A percentile compares a stretch with the other conserved stretches of the same genome.
Evolutionary conservation across 805 yeast species (phyloP).

Genomic region (Brettanomyces sp.): DNA sequence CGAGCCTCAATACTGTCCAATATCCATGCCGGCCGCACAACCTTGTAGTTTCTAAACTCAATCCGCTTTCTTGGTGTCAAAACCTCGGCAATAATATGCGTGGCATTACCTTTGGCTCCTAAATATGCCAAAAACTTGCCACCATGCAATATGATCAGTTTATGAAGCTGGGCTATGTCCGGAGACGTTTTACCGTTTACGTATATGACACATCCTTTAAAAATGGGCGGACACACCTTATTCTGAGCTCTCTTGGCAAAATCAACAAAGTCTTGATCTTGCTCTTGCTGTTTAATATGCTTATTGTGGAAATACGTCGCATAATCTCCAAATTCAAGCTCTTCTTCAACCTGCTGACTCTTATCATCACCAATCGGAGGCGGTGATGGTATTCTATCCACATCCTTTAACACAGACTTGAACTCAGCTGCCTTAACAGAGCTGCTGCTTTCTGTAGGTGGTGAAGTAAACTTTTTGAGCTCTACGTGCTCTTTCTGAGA

Average conservation of each 20-base stretch:
- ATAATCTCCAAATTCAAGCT: slow-evolving; percentile 54
- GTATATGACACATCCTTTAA: slow-evolving; percentile 55
- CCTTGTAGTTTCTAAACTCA: slow-evolving; percentile 59
- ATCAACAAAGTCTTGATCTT: slow-evolving; percentile 38
- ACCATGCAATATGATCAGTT: slow-evolving; percentile 66
- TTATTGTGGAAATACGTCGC: slow-evolving; percentile 57
- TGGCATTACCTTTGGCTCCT: slow-evolving; percentile 60
- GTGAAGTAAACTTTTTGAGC: neutral
- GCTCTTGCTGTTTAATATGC: slow-evolving; percentile 48
- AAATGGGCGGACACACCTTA: slow-evolving; percentile 32
- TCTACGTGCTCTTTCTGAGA: neutral
- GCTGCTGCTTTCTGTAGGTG: no score
- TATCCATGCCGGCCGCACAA: slow-evolving; percentile 80
- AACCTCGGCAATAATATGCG: slow-evolving; percentile 77
- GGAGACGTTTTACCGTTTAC: slow-evolving; percentile 91
- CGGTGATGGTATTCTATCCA: neutral
- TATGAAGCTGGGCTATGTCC: slow-evolving; percentile 61
- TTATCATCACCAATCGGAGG: neutral
- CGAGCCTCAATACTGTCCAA: slow-evolving; percentile 46
- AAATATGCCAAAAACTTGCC: slow-evolving; percentile 68
- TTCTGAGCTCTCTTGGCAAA: slow-evolving; percentile 37
- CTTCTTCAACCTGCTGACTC: neutral
- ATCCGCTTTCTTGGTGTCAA: slow-evolving; percentile 67
- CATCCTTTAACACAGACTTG: neutral
- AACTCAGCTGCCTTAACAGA: no score